Base-by-base conservation (phyloP, 805 yeast species). In the Maudiozyma turicensis region DNA sequence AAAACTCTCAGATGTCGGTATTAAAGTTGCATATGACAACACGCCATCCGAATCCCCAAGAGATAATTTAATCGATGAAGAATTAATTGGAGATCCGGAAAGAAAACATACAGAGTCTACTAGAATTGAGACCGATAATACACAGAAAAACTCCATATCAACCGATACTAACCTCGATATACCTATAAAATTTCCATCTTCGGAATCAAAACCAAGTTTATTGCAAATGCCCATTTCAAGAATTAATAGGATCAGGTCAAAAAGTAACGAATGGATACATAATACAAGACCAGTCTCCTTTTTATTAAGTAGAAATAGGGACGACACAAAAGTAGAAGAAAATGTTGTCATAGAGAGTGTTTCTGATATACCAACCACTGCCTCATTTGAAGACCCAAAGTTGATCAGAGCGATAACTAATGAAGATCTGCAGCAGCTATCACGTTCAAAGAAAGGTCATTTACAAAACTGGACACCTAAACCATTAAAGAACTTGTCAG, bases 401-500 rank as follows among this genome's bases (percentile, higher is more conserved):
- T 30, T 20, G 13, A 34, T 26, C 3, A 41, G 38, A 28, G 28
- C 20, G 6, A 28, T 28, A 11, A 35, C 38, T 11, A 29, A 40
- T 9, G 44, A 30, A 31, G 32, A 26, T 28, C 26, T 40, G 14
- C 8, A 28, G 14, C 15, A 45, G 10, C 46, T 50, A 9, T 2
- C 40, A 3, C 31, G 20, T n/a, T 30, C 40, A 14, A 44, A 26
- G 37, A 35, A 40, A 42, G 49, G 40, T 14, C 49, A 42, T 39
- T 6, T 53, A 8, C 43, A 52, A 6, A 49, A 35, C 9, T 55
- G 58, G 60, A 47, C 56, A 6, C 29, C 55, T 8, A 54, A 46
- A 37, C 58, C 58, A 1, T 49, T 58, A 28, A 58, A 52, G 46
- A 54, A 55, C 45, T 45, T 58, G 8, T 50, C 66, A 0, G 59